Evolutionary conservation across 176 grass and related monocot species (phyloP), one percentile per base, ranked within the genome.

Genomic region (Bothriochloa decipiens): DNA sequence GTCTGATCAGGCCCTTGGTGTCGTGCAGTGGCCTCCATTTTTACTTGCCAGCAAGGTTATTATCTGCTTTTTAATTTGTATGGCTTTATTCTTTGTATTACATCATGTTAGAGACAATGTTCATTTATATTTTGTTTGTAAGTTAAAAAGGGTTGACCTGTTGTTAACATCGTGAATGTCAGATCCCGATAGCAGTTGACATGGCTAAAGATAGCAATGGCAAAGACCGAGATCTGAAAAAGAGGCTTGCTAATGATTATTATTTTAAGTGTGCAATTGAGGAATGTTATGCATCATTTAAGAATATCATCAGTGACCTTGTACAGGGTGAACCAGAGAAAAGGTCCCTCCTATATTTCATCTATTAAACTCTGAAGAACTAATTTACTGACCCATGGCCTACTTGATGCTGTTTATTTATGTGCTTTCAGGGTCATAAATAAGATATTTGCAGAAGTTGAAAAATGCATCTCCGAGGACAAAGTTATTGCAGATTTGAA

Each of bases 1-100:
- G 80, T 89, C 92, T 67, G 92, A 98, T 87, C 85, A 68, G 42
- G 76, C 83, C 83, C 89, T 98, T 87, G 74, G 83, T 47, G 76
- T 98, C 58, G 82, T 86, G 32, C 95, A 98, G 53, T 98, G 95
- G 95, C 95, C 95, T 88, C 95, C 95, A 42, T 98, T 98, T 85
- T 81, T 98, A 76, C 95, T 98, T 88, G 92, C 92, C 18, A 93
- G 95, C 91, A 98, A 93, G 95, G 95, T 98, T 55, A 50, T 68
- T 82, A 11, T 83, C 57, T 73, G 0, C 15, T 15, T 55, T 87
- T 68, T 67, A 62, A 16, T 81, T 83, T 55, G 41, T 0, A 57
- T 40, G 23, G 8, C 43, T 49, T 77, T 83, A 12, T 72, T 86
- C 3, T 78, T 90, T 74, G 26, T 74, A 74, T 36, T 83, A 43